Evolutionary conservation across 768 basidiomycete species (phyloP).

Genomic region (Leucocoprinus leucothites): DNA sequence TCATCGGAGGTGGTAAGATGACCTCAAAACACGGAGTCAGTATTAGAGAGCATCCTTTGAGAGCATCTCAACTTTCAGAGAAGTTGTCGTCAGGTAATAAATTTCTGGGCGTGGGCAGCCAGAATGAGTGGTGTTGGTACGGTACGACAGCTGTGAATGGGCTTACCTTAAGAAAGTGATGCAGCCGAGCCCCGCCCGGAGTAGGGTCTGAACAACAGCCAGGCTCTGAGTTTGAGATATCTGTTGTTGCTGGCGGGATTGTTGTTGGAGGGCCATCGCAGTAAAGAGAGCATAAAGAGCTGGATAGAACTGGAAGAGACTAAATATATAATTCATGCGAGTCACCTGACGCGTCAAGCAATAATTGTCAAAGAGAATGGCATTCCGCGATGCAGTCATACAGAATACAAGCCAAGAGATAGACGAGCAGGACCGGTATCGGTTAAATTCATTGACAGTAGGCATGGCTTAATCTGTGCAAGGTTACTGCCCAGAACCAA

Average conservation of each 20-base stretch:
- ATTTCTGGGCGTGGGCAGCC: conserved; percentile 41
- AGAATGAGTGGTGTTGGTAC: not conserved
- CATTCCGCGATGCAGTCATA: not conserved
- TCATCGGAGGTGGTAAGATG: conserved; percentile 54
- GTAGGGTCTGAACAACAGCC: conserved; percentile 66
- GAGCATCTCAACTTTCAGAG: conserved; percentile 44
- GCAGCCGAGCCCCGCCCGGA: conserved; percentile 71
- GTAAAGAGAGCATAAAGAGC: not conserved
- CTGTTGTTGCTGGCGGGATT: conserved; percentile 34
- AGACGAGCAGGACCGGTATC: not conserved
- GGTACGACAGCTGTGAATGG: not conserved
- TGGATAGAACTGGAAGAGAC: not conserved
- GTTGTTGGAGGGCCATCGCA: conserved; percentile 24
- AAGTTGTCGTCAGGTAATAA: conserved; percentile 81
- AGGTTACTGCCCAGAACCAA: conserved; percentile 42
- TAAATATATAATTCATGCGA: not conserved
- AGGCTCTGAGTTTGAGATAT: conserved; percentile 61
- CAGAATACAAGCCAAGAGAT: not conserved
- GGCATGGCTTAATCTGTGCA: not conserved
- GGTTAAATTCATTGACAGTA: not conserved
- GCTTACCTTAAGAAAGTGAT: conserved; percentile 70
- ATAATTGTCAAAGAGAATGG: not conserved
- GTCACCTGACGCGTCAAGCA: conserved; percentile 15
- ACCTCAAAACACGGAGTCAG: conserved; percentile 30
- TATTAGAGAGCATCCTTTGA: not conserved